phyloP scores from a whole-genome alignment of 225 moss, liverwort and hornwort species.

The Lunularia cruciata region DNA sequence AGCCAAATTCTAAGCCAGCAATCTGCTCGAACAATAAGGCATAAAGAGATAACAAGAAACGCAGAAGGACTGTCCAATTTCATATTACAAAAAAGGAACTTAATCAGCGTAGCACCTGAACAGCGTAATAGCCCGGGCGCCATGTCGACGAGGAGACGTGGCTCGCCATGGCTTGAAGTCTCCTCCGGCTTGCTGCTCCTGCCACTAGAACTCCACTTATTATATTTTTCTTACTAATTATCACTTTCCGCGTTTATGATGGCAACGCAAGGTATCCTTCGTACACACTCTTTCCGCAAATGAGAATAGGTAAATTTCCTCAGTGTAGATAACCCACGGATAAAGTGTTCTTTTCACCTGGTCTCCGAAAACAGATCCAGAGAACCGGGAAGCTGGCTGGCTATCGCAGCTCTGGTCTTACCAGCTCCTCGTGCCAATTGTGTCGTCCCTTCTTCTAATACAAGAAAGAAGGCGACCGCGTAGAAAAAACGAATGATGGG shows the following conservation, averaged over 20 bases:
- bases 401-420: slow-evolving; percentile 1
- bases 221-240: too few species aligned
- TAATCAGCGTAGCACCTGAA: too few species aligned
- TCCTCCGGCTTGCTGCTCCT: too few species aligned
- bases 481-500: too few species aligned
- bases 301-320: background rate
- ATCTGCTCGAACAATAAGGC: background rate
- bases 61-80: background rate
- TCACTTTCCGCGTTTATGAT: background rate
- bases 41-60: background rate
- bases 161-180: background rate
- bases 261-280: background rate
- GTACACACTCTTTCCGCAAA: background rate
- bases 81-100: background rate
- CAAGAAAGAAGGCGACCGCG: background rate
- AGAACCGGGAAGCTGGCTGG: background rate
- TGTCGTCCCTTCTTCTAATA: background rate
- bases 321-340: background rate
- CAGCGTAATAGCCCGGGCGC: background rate
- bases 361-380: background rate
- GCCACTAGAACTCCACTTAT: too few species aligned
- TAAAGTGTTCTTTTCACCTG: background rate
- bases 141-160: slow-evolving; percentile 1
- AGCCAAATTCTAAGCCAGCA: background rate
- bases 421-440: background rate